A percentile compares a stretch with the other conserved stretches of the same genome.
phyloP scores from a whole-genome alignment of 2,329 filamentous ascomycete species.

The Epichloe amarillans region DNA sequence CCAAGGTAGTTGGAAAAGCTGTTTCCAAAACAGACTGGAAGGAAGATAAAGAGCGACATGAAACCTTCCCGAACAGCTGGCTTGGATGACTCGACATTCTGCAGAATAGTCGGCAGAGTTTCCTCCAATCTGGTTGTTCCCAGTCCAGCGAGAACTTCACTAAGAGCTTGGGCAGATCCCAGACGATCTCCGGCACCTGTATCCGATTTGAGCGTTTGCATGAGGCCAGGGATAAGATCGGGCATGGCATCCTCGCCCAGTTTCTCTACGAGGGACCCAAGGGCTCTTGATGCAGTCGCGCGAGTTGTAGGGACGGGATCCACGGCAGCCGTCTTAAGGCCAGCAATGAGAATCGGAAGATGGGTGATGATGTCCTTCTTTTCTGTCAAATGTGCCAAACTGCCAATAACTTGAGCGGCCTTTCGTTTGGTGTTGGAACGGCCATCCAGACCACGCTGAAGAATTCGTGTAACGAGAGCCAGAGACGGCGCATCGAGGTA shows the following conservation, averaged over 20 bases:
- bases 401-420: constrained; percentile 93
- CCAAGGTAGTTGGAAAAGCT: constrained; percentile 93
- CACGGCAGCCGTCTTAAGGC: constrained; percentile 76
- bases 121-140: constrained; percentile 89
- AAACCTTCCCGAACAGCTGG: constrained; percentile 89
- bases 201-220: constrained; percentile 95
- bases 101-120: constrained; percentile 86
- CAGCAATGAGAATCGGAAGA: constrained; percentile 81
- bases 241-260: constrained; percentile 92
- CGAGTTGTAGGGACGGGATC: constrained; percentile 94
- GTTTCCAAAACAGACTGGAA: constrained; percentile 97
- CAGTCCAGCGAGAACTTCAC: constrained; percentile 87
- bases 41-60: constrained; percentile 98
- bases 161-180: constrained; percentile 90
- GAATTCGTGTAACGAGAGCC: constrained; percentile 84
- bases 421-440: constrained; percentile 93
- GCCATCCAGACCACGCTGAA: constrained; percentile 83
- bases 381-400: constrained; percentile 90
- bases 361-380: constrained; percentile 87
- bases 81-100: constrained; percentile 89
- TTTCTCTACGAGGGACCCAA: constrained; percentile 96
- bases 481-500: constrained; percentile 96
- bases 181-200: constrained; percentile 91
- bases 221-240: constrained; percentile 92
- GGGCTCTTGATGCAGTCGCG: constrained; percentile 87